A percentile compares a stretch with the other conserved stretches of the same genome.
phyloP scores from a whole-genome alignment of 1,284 basidiomycete species.

The Rhodotorula sp. region DNA sequence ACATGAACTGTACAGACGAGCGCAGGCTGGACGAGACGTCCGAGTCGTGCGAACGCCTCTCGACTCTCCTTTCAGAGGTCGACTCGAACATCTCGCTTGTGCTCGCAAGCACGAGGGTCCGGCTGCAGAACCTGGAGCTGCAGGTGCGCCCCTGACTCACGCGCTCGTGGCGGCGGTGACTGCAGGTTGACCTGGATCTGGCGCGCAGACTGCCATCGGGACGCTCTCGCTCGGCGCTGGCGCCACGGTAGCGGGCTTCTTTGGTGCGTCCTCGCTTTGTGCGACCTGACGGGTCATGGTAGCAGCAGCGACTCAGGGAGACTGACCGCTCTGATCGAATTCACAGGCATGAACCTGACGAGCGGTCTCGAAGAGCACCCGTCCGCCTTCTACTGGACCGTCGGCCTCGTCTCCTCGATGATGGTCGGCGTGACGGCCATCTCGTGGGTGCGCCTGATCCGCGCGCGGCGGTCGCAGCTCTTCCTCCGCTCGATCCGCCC shows the following conservation, averaged over 20 bases:
- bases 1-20: constrained; percentile 20
- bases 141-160: constrained; percentile 13
- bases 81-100: constrained; percentile 34
- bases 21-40: constrained; percentile 37
- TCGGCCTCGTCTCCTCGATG: not conserved
- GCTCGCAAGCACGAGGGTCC: constrained; percentile 23
- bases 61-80: constrained; percentile 30
- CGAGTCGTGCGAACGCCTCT: constrained; percentile 25
- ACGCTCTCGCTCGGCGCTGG: constrained; percentile 28
- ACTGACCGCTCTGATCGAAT: not conserved
- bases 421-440: constrained; percentile 35
- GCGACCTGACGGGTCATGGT: too few relatives aligned
- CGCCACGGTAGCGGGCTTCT: constrained; percentile 24
- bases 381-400: constrained; percentile 15
- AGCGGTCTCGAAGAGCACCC: constrained; percentile 19
- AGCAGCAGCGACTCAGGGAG: not conserved
- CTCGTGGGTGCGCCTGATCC: constrained; percentile 25
- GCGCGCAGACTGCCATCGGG: constrained; percentile 28
- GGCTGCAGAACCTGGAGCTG: constrained; percentile 36
- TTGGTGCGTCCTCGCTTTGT: constrained; percentile 10
- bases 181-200: not conserved
- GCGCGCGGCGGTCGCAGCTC: constrained; percentile 34
- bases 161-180: not conserved
- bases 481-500: constrained; percentile 25
- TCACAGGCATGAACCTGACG: constrained; percentile 26